Evolutionary conservation across 768 basidiomycete genomes (phyloP), one percentile per base, ranked within the genome.

Genomic region (Baorangia bicolor): DNA sequence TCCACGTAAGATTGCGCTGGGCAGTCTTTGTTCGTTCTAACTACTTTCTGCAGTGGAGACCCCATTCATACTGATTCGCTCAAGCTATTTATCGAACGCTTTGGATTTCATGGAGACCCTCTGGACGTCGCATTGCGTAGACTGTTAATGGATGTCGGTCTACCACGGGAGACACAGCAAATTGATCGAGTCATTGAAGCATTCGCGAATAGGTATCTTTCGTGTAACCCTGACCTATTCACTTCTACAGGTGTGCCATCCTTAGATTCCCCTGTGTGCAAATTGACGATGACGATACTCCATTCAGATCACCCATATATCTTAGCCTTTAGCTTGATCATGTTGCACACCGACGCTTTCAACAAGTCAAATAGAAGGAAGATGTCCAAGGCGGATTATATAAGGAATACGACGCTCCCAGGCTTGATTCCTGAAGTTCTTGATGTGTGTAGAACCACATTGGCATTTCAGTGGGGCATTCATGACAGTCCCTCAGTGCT

Each of bases 261-360:
- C 25, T 44, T 53, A 2, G 9, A 11, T 28, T 37, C 51, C 43
- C 43, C 13, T 11, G 39, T n/a, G 28, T 46, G 25, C 10, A 49
- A 39, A 9, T 20, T 39, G 25, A 47, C 13, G 38, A 35, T 35
- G 20, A 37, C 16, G 34, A 40, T 56, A 28, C 40, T 33, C 39
- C 39, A 31, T 35, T 23, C 58, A 95, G 94, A 97, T 66, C 88
- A 96, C 64, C 90, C 96, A 12, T 98, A 98, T 73, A 90, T 98
- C 49, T 78, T 98, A 44, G 94, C 96, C 13, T 98, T 98, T 75
- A 98, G 96, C 64, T 77, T 98, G 67, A 97, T 98, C 64, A 98
- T 99, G 96, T 78, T 98, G 47, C 95, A 98, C 69, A 99, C 97
- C 18, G 97, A 99, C 68, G 92, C 89, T 6, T 98, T 98, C 79